Percentiles rank a stretch among this genome's conserved stretches.
Conservation (phyloP, 1,139 yeast genomes). For the Sugiyamaella grinbergsii region DNA sequence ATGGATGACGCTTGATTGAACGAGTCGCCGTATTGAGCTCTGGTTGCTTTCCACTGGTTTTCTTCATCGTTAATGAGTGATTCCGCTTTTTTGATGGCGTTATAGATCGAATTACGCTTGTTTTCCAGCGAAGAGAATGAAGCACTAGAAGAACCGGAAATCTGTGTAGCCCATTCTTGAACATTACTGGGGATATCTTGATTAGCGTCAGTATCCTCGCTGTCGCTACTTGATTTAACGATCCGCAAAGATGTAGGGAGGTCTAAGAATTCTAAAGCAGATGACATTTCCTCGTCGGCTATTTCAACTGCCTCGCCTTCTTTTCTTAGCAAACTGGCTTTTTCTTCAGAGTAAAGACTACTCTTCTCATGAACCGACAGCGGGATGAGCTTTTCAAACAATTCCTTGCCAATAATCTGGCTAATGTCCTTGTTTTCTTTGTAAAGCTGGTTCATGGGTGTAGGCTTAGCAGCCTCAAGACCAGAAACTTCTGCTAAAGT, state of each 20-base stretch:
- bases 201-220: conserved; percentile 10
- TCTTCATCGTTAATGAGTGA: conserved; percentile 44
- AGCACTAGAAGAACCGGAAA: conserved; percentile 25
- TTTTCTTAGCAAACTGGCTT: conserved; percentile 71
- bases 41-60: conserved; percentile 39
- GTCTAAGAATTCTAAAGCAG: conserved; percentile 77
- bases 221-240: conserved; percentile 43
- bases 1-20: conserved; percentile 48
- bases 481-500: conserved; percentile 64
- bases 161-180: conserved; percentile 42
- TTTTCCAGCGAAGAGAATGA: conserved; percentile 27
- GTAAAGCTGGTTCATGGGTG: conserved; percentile 57
- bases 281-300: conserved; percentile 74
- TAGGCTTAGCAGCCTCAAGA: conserved; percentile 74
- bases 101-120: conserved; percentile 28
- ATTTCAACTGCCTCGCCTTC: conserved; percentile 77
- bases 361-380: conserved; percentile 82
- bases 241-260: conserved; percentile 68
- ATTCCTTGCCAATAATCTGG: conserved; percentile 53
- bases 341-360: conserved; percentile 86
- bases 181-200: conserved; percentile 36
- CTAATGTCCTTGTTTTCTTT: conserved; percentile 53
- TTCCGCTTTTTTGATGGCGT: conserved; percentile 48
- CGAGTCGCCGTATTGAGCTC: conserved; percentile 41
- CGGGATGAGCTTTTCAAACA: conserved; percentile 80